Conservation (phyloP, 169 alveolate genomes). For the Neospora caninum region DNA sequence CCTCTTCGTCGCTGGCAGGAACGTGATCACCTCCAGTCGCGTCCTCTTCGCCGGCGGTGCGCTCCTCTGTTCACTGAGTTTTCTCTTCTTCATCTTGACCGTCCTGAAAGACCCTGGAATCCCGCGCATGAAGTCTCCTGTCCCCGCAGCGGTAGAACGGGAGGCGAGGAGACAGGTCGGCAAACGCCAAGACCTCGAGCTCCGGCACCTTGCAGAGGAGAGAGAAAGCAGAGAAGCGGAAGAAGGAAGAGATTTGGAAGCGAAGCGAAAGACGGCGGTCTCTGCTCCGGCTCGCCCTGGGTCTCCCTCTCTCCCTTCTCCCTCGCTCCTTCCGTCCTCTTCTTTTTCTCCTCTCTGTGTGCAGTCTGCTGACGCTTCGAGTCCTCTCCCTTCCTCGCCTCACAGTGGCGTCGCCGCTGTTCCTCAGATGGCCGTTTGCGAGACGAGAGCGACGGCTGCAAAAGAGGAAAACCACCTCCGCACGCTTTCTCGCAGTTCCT, state of each 20-base stretch:
- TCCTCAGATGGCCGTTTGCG: too few relatives aligned
- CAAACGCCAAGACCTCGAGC: neutral
- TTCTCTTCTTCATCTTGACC: constrained; percentile 3
- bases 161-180: neutral
- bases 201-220: neutral
- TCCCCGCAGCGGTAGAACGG: neutral
- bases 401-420: too few relatives aligned
- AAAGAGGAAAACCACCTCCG: neutral
- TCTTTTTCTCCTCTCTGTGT: neutral
- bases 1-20: neutral
- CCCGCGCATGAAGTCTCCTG: neutral
- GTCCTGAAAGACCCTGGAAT: constrained; percentile 54
- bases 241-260: neutral
- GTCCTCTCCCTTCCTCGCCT: too few relatives aligned
- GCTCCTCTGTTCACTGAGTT: neutral
- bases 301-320: neutral
- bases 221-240: neutral
- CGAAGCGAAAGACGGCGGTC: neutral
- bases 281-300: neutral
- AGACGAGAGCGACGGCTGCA: neutral
- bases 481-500: neutral
- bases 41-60: neutral
- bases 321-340: neutral
- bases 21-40: neutral
- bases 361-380: too few relatives aligned